Percentiles rank a stretch among this genome's conserved stretches.
Conservation (phyloP, 768 basidiomycete species). For the Termitomyces bulborhizus region DNA sequence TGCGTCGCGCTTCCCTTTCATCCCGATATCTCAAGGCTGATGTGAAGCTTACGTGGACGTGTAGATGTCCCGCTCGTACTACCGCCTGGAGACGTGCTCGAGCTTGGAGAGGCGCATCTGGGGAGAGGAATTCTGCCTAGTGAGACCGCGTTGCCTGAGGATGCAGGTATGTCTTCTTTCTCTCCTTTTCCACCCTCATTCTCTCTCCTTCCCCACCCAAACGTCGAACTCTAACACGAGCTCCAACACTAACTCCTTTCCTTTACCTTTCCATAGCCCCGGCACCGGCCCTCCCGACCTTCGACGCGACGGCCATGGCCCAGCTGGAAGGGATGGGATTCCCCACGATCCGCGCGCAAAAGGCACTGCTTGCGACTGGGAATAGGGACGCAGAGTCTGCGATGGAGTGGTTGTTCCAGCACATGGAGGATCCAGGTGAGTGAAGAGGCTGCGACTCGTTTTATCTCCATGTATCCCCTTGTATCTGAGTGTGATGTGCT, state of each 20-base stretch:
- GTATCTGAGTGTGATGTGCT: too few species aligned
- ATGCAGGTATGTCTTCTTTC: slow-evolving; percentile 21
- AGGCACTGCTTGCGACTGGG: slow-evolving; percentile 86
- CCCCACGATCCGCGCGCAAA: slow-evolving; percentile 78
- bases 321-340: slow-evolving; percentile 91
- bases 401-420: slow-evolving; percentile 93
- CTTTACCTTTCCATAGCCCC: slow-evolving; percentile 1
- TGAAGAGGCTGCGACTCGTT: background rate
- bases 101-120: slow-evolving; percentile 53
- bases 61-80: slow-evolving; percentile 83
- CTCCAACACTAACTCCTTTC: background rate
- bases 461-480: too few species aligned
- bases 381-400: slow-evolving; percentile 70
- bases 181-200: too few species aligned
- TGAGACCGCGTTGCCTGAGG: slow-evolving; percentile 67
- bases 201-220: too few species aligned
- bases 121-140: slow-evolving; percentile 64
- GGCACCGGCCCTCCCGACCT: slow-evolving; percentile 44
- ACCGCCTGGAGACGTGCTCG: slow-evolving; percentile 49
- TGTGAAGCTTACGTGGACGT: background rate
- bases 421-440: slow-evolving; percentile 91
- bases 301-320: slow-evolving; percentile 68
- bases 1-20: slow-evolving; percentile 24
- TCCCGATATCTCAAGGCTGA: background rate
- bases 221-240: background rate